Evolutionary conservation across 2,329 filamentous ascomycete species (phyloP).

Genomic region (Cryoendolithus antarcticus): DNA sequence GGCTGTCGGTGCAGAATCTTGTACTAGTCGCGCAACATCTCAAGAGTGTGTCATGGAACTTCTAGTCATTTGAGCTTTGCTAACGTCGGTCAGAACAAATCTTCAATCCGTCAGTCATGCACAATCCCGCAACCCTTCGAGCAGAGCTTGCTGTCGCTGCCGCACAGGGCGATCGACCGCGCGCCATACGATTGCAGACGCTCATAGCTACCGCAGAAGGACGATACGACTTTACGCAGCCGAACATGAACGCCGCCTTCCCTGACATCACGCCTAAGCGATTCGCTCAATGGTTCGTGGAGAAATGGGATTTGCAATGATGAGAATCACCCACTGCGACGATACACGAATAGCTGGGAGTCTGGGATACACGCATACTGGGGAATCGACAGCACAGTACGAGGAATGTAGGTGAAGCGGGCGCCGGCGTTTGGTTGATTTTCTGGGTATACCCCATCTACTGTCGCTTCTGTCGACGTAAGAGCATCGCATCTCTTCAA

Average conservation of each 20-base stretch:
- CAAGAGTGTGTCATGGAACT: constrained; percentile 22
- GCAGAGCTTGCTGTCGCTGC: constrained; percentile 35
- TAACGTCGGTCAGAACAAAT: constrained; percentile 6
- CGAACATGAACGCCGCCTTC: constrained; percentile 45
- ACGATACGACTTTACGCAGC: constrained; percentile 50
- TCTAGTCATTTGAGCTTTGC: not conserved
- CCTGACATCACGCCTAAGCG: constrained; percentile 24
- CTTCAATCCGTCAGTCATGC: constrained; percentile 23
- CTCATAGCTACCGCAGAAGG: constrained; percentile 57
- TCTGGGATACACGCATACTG: no score
- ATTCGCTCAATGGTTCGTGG: constrained; percentile 28
- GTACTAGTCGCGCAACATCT: constrained; percentile 43
- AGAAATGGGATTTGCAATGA: constrained; percentile 12
- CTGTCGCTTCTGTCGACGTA: no score
- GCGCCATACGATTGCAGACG: constrained; percentile 39
- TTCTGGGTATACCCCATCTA: no score
- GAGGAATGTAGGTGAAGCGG: no score
- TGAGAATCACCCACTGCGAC: no score
- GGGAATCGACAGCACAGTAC: no score
- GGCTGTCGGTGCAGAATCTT: constrained; percentile 48
- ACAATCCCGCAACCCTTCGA: constrained; percentile 37
- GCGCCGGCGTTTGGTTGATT: no score
- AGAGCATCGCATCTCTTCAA: no score
- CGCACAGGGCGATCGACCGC: constrained; percentile 19
- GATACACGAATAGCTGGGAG: no score